Conservation (phyloP, 2,329 filamentous ascomycete genomes). For the Pestalotiopsis sp. region DNA sequence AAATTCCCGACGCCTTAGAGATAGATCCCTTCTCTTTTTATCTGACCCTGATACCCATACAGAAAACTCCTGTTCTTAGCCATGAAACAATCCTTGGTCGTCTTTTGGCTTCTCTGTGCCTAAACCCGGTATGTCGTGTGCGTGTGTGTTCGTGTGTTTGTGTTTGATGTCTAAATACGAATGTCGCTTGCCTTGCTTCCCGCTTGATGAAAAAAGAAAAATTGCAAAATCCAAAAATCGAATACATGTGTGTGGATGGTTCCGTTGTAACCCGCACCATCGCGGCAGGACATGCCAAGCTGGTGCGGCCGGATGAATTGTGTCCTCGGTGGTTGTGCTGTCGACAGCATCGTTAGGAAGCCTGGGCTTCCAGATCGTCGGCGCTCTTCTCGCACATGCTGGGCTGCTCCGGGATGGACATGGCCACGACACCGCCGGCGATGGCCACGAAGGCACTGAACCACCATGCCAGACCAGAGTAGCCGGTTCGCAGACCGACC, state of each 20-base stretch:
- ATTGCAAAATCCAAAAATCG: background rate
- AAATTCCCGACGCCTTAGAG: background rate
- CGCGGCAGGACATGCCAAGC: background rate
- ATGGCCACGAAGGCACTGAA: constrained; percentile 77
- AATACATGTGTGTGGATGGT: background rate
- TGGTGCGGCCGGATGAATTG: background rate
- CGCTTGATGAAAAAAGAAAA: background rate
- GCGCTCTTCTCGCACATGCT: constrained; percentile 43
- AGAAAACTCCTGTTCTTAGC: background rate
- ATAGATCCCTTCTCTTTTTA: background rate
- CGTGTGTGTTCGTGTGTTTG: background rate
- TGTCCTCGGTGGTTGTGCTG: background rate
- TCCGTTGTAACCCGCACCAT: background rate
- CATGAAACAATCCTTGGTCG: background rate
- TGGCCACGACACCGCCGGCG: constrained; percentile 73
- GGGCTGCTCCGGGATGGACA: constrained; percentile 72
- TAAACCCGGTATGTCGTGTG: background rate
- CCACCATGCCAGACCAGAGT: constrained; percentile 94
- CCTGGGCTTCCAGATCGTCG: constrained; percentile 15
- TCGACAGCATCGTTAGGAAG: background rate
- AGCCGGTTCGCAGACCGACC: constrained; percentile 76
- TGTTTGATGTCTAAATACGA: background rate
- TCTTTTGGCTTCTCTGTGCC: background rate
- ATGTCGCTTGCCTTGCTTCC: background rate
- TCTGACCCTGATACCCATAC: background rate